Conservation (phyloP, 2,329 filamentous ascomycete genomes). For the Aspergillus arachidicola region DNA sequence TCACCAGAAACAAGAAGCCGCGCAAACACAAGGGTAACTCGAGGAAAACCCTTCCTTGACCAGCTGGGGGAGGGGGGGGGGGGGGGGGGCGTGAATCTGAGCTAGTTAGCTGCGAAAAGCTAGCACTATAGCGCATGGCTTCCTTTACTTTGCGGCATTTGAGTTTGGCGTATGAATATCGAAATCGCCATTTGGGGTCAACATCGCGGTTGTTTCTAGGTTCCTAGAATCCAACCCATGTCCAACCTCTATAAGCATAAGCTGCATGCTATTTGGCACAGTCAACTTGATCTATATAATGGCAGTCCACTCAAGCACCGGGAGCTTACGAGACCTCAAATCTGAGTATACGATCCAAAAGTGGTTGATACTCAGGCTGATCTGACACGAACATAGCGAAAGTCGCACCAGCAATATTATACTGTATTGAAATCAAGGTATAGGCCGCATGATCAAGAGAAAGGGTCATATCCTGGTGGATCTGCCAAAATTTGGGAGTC, state of each 20-base stretch:
- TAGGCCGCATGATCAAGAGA: neutral
- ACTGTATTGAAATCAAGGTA: neutral
- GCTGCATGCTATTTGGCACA: too few species aligned
- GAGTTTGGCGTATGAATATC: constrained; percentile 36
- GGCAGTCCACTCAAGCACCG: too few species aligned
- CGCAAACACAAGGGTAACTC: constrained; percentile 22
- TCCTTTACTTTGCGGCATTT: constrained; percentile 35
- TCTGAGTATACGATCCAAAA: too few species aligned
- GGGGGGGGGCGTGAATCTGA: constrained; percentile 24
- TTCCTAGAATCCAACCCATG: constrained; percentile 41
- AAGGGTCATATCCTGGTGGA: neutral
- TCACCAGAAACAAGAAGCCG: constrained; percentile 19
- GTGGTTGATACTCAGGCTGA: neutral
- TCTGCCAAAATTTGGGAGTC: neutral
- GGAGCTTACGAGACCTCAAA: too few species aligned
- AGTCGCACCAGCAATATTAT: neutral
- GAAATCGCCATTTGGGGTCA: constrained; percentile 34
- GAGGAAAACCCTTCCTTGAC: constrained; percentile 15
- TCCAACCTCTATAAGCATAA: too few species aligned
- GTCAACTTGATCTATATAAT: too few species aligned
- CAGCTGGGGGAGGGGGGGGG: constrained; percentile 23
- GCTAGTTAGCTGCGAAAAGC: neutral
- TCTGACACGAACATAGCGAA: neutral
- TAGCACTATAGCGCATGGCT: constrained; percentile 12
- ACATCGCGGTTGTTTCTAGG: constrained; percentile 41